Evolutionary conservation across 1,139 yeast genomes (phyloP).

Genomic region (Starmera stellimalicola): DNA sequence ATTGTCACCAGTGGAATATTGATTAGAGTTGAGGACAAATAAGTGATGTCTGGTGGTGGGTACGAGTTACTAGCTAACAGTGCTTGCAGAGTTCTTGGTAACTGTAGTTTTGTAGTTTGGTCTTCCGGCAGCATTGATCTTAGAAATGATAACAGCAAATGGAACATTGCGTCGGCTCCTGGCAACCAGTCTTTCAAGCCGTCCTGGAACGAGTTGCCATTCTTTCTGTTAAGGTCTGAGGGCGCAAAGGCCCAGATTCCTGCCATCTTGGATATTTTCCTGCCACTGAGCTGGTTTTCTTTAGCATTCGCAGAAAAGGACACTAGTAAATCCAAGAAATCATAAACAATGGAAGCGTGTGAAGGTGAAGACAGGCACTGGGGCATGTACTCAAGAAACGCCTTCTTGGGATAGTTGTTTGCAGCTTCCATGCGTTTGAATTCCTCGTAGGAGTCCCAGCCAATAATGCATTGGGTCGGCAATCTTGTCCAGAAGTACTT

Average conservation of each 20-base stretch:
- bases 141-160: conserved; percentile 64
- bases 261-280: conserved; percentile 73
- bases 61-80: conserved; percentile 53
- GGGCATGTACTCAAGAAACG: conserved; percentile 77
- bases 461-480: conserved; percentile 71
- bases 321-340: conserved; percentile 72
- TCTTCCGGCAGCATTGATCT: conserved; percentile 71
- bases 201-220: conserved; percentile 41
- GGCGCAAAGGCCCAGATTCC: conserved; percentile 82
- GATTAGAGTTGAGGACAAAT: conserved; percentile 33
- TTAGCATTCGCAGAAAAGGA: conserved; percentile 79
- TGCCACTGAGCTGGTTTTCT: conserved; percentile 68
- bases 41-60: conserved; percentile 45
- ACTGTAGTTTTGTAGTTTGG: conserved; percentile 38
- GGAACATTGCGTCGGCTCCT: conserved; percentile 82
- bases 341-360: conserved; percentile 84
- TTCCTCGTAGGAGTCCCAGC: conserved; percentile 76
- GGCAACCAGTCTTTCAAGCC: conserved; percentile 75
- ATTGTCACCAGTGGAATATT: conserved; percentile 64
- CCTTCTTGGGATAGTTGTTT: conserved; percentile 55
- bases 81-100: conserved; percentile 58
- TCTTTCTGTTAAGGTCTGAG: conserved; percentile 9
- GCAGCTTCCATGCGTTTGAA: conserved; percentile 59
- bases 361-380: conserved; percentile 74
- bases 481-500: conserved; percentile 83